Evolutionary conservation across 2,329 filamentous ascomycete genomes (phyloP), one percentile per base, ranked within the genome.

Genomic region (Chrysoporthe puriensis): DNA sequence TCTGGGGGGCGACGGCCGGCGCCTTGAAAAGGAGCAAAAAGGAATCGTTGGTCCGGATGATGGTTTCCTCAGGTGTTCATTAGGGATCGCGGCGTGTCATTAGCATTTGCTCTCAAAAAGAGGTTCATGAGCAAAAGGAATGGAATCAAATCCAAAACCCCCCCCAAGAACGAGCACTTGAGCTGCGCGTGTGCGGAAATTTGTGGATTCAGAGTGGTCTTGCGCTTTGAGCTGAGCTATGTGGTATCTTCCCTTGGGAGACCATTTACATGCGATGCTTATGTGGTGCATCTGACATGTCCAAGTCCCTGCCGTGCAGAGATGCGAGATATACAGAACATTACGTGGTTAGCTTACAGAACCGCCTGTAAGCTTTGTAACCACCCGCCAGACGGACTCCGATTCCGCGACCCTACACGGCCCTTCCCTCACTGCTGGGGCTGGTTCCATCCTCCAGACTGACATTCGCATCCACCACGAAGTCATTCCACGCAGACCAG

Each of bases 41-140:
- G 36, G 54, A 34, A 48, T 59, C 54, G 26, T 64, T 59, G 54
- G 63, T 59, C 52, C 42, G 44, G 40, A 50, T 59, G 83, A 81
- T 80, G 84, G 81, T 82, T 80, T 85, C 80, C 83, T 81, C 82
- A 79, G 85, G 85, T 87, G 85, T 88, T 87, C 79, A 85, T 79
- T 84, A 84, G 79, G 83, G 84, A 82, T 85, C 81, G 85, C 84
- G 83, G 84, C 86, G 84, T 83, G 82, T 83, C 81, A 82, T 81
- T 80, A 83, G 83, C 84, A 86, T 85, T 82, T 84, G 82, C 83
- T 83, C 82, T 79, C 77, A 34, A 64, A 78, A 80, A 81, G 42
- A 77, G 76, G 52, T 66, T 64, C 58, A 67, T 36, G 68, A 70
- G 66, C 68, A 70, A 68, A 60, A 75, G 76, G 74, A 72, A 76